Evolutionary conservation across 2,329 filamentous ascomycete genomes (phyloP), one percentile per base, ranked within the genome.

Genomic region (Teratosphaeria gauchensis): DNA sequence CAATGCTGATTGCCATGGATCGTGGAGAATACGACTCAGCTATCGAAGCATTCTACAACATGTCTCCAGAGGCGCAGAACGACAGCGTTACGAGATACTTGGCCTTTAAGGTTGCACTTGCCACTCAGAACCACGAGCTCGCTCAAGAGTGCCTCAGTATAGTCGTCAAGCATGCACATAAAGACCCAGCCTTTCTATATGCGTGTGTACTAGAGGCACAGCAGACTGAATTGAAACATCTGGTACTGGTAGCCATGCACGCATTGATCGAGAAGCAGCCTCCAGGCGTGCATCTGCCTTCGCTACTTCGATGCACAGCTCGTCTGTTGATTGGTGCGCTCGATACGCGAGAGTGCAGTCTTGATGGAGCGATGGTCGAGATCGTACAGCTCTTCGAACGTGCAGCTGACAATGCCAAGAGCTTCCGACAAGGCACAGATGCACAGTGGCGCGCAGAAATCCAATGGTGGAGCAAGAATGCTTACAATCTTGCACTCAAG

Each of bases 391-490:
- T 80, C 0, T 81, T 84, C 62, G 80, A 84, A 67, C 75, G 70
- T 58, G 74, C 73, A 71, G 78, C 79, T 19, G 71, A 73, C 1
- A 75, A 76, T 51, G 74, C 78, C 28, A 79, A 72, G 59, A 72
- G 62, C 70, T 19, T 74, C 67, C 75, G 75, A 62, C 56, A 62
- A 53, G 54, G 54, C 12, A 70, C 65, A 48, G 66, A 75, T 19
- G 77, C 75, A 8, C 71, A 73, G 33, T 82, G 73, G 61, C 59
- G 79, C 0, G 71, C 78, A 2, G 90, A 96, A 65, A 77, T 95
- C 3, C 82, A 92, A 64, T 95, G 90, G 90, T 92, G 95, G 69
- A 87, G 86, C 42, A 86, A 86, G 62, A 92, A 89, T 62, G 81
- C 87, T 1, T 95, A 95, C 75, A 95, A 94, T 64, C 71, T 91